Conservation (phyloP, 2,329 filamentous ascomycete species). For the Phialophora verrucosa region DNA sequence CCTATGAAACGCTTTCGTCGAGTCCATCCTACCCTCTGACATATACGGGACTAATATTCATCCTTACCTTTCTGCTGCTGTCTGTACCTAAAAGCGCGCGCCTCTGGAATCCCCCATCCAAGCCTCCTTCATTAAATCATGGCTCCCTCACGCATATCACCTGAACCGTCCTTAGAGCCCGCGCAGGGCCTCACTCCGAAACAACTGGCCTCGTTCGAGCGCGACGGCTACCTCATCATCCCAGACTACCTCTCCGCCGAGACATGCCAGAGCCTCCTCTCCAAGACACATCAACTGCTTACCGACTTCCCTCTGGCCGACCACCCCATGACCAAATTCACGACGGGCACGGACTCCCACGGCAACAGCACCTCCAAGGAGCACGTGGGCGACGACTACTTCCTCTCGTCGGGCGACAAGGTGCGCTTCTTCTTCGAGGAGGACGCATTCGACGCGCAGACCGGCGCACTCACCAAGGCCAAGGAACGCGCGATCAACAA, state of each 20-base stretch:
- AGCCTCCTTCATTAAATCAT: constrained; percentile 3
- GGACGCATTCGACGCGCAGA: constrained; percentile 73
- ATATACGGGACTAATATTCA: background rate
- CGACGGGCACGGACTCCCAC: constrained; percentile 72
- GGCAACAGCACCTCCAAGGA: constrained; percentile 50
- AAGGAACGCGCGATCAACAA: constrained; percentile 89
- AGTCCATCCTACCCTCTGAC: background rate
- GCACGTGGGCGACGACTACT: constrained; percentile 94
- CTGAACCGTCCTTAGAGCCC: constrained; percentile 24
- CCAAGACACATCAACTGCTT: constrained; percentile 76
- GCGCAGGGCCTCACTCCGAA: constrained; percentile 35
- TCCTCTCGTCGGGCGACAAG: constrained; percentile 87
- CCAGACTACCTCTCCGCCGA: constrained; percentile 67
- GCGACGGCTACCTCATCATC: constrained; percentile 89
- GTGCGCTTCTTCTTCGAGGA: constrained; percentile 97
- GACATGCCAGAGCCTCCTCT: constrained; percentile 63
- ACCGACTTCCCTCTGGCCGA: constrained; percentile 75
- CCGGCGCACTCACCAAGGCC: constrained; percentile 72
- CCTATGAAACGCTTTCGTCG: background rate
- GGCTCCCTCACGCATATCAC: constrained; percentile 34
- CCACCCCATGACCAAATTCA: constrained; percentile 94
- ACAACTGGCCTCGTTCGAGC: constrained; percentile 56
- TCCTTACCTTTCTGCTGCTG: background rate
- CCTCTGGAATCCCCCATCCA: too few species aligned
- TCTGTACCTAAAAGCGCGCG: too few species aligned